Percentiles rank a stretch among this genome's conserved stretches.
These are phyloP conservation scores for Chytriomyces confervae DNA, from an alignment of 192 early-diverging fungal genomes.

Conservation along the genomic window DNA sequence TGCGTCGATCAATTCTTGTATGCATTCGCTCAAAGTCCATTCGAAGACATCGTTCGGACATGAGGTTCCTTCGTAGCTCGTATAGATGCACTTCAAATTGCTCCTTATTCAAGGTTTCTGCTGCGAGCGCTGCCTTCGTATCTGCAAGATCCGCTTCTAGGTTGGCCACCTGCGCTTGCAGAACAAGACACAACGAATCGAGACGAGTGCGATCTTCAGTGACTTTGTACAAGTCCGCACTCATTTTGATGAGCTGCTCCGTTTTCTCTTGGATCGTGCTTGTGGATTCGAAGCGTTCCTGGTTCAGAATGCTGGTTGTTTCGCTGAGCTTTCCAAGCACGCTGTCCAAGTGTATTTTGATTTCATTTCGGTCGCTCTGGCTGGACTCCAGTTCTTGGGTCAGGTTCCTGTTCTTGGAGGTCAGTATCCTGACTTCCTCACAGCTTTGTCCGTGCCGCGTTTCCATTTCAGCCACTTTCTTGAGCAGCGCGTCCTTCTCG, in stretches of 20 bases:
- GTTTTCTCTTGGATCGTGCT: slow-evolving; percentile 47
- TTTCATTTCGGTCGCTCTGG: slow-evolving; percentile 26
- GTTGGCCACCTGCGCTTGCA: slow-evolving; percentile 42
- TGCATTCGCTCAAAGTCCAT: slow-evolving; percentile 57
- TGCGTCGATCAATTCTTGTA: slow-evolving; percentile 39
- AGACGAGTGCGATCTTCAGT: slow-evolving; percentile 40
- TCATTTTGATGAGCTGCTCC: slow-evolving; percentile 42
- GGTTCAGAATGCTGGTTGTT: slow-evolving; percentile 45
- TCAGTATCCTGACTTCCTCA: slow-evolving; percentile 29
- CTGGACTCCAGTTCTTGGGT: slow-evolving; percentile 26
- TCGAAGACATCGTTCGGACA: slow-evolving; percentile 53
- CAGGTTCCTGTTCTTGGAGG: slow-evolving; percentile 32
- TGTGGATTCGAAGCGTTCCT: slow-evolving; percentile 40
- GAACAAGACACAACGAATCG: slow-evolving; percentile 35
- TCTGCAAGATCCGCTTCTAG: slow-evolving; percentile 42
- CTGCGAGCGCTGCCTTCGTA: slow-evolving; percentile 40
- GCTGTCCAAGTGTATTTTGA: slow-evolving; percentile 51
- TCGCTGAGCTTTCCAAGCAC: slow-evolving; percentile 48
- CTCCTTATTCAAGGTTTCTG: slow-evolving; percentile 49
- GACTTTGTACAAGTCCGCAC: slow-evolving; percentile 40
- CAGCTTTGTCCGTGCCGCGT: background rate
- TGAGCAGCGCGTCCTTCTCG: slow-evolving; percentile 33
- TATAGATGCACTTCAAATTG: slow-evolving; percentile 49
- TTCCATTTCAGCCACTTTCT: slow-evolving; percentile 25
- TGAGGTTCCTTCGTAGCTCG: slow-evolving; percentile 43